Evolutionary conservation across 352 stramenopile species (phyloP).

Genomic region (Paralagenidium karlingii): DNA sequence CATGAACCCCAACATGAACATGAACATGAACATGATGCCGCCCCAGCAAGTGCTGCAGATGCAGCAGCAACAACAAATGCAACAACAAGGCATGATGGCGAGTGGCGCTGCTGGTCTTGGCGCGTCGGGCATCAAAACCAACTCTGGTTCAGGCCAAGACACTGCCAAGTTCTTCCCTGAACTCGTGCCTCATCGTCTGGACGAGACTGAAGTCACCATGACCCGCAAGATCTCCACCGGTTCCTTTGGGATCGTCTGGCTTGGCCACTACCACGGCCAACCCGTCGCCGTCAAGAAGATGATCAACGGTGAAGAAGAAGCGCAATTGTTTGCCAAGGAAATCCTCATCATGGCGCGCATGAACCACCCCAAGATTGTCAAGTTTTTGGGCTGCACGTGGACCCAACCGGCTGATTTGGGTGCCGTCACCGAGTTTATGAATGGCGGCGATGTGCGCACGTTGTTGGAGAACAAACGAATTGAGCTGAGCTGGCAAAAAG

Average conservation of each 20-base stretch:
- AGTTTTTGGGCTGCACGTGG: slow-evolving; percentile 72
- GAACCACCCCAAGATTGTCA: slow-evolving; percentile 63
- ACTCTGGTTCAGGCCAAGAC: too few relatives aligned
- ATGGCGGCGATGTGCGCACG: slow-evolving; percentile 37
- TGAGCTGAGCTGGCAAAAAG: slow-evolving; percentile 22
- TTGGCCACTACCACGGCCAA: slow-evolving; percentile 79
- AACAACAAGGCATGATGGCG: too few relatives aligned
- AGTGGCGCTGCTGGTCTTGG: too few relatives aligned
- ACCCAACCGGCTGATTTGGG: slow-evolving; percentile 30
- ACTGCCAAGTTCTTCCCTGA: slow-evolving; percentile 62
- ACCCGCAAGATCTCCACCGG: slow-evolving; percentile 75
- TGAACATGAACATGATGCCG: too few relatives aligned
- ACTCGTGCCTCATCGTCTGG: slow-evolving; percentile 55
- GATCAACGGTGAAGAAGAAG: too few relatives aligned
- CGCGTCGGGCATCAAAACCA: too few relatives aligned
- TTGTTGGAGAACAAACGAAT: slow-evolving; percentile 27
- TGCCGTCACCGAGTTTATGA: slow-evolving; percentile 67
- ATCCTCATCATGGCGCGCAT: slow-evolving; percentile 69
- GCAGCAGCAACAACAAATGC: too few relatives aligned
- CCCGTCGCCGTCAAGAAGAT: slow-evolving; percentile 80
- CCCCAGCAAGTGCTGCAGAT: too few relatives aligned
- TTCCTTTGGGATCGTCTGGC: slow-evolving; percentile 72
- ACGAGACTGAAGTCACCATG: slow-evolving; percentile 70
- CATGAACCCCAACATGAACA: too few relatives aligned
- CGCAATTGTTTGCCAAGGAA: slow-evolving; percentile 53